phyloP scores from a whole-genome alignment of 1,139 yeast genomes.

The Zygosaccharomyces pseudobailii region DNA sequence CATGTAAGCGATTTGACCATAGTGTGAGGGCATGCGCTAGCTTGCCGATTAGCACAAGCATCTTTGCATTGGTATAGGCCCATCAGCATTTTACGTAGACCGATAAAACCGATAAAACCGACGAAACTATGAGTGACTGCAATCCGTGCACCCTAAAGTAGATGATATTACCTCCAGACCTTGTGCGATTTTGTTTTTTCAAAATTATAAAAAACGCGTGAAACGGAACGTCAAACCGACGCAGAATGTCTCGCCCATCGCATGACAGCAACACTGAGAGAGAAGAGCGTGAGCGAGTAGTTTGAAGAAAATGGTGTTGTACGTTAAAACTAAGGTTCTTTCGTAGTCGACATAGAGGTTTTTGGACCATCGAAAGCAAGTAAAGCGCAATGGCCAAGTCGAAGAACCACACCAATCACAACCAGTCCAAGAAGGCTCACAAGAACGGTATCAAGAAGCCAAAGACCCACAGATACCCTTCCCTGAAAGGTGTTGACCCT shows the following conservation, averaged over 20 bases:
- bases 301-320: neutral
- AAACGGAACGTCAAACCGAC: neutral
- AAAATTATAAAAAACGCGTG: neutral
- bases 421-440: slow-evolving; percentile 99
- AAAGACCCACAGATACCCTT: slow-evolving; percentile 94
- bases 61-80: no score
- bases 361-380: neutral
- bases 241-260: neutral
- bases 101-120: no score
- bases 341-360: neutral
- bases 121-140: neutral
- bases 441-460: slow-evolving; percentile 99
- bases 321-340: neutral
- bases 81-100: no score
- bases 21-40: no score
- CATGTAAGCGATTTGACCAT: no score
- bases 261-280: neutral
- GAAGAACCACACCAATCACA: slow-evolving; percentile 99
- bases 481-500: slow-evolving; percentile 98
- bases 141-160: neutral
- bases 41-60: no score
- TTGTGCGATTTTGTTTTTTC: no score
- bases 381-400: slow-evolving; percentile 75
- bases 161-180: no score
- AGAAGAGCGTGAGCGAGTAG: neutral